Base-by-base conservation (phyloP, 495 filamentous ascomycete species). In the Cercophora samala region DNA sequence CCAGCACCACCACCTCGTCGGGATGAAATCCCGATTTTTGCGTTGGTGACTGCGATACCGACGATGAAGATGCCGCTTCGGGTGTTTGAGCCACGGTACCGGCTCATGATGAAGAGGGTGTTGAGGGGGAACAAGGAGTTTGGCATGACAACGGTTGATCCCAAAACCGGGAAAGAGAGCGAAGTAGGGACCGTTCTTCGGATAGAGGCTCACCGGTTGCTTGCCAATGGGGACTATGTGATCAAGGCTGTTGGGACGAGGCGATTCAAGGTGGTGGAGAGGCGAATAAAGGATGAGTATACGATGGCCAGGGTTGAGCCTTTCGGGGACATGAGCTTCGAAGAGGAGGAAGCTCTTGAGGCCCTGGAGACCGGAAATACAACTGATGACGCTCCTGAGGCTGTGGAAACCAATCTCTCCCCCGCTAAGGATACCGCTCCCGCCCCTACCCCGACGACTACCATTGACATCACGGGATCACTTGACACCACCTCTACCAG, bases 41-140 rank as follows among this genome's bases (percentile, higher is more conserved):
- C 96, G 58, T 93, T 90, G 76, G 90, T 92, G 3, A 77, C 94
- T 4, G 85, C 90, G 0, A 93, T 93, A 67, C 93, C 93, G 15
- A 82, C 82, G 0, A 92, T 93, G 87, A 92, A 91, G 1, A 92
- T 89, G 1, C 93, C 93, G 69, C 78, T 97, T 0, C 90, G 94
- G 73, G 85, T 97, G n/a, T 97, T 96, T 74, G 93, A 97, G 74
- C 91, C 92, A 23, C 86, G 91, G 13, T 97, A 97, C 75, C 87
- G 91, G 3, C 83, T 96, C 8, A 94, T 97, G 92, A 89, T 97
- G 22, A 86, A 89, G 58, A 87, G 93, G 25, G 90, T 88, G 9
- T 81, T 94, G 52, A 88, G 92, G 63, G 87, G 86, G 1, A 85
- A 88, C 64, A 78, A 86, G 21, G 89, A 84, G 60, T 97, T 97